Evolutionary conservation across 331 rosid species (phyloP), one percentile per base, ranked within the genome.

Genomic region (Quercus tomentella): DNA sequence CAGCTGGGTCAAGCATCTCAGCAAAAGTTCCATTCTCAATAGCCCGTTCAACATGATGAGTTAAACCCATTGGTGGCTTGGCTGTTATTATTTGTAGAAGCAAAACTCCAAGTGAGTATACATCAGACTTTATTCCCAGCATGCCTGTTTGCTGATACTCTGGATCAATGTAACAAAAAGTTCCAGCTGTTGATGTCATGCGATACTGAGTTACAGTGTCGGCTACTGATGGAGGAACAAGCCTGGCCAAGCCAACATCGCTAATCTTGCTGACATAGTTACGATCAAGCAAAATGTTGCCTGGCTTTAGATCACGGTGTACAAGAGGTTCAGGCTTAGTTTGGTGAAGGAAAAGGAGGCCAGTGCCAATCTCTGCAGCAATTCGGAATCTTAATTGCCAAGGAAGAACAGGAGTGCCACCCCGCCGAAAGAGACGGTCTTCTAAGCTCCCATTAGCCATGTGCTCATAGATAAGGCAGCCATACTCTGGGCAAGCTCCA

Each of bases 381-480:
- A 94, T 92, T 58, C 87, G 81, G 85, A 94, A 92, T 63, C 97
- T 74, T 73, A 90, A 70, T 62, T 90, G 96, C 98, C 97, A 94
- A 1, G 97, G 79, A 66, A 92, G 93, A 76, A 57, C 84, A 4
- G 86, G 86, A 16, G 83, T 23, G 41, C 82, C 84, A 6, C 88
- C 89, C 51, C 77, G 86, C 71, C 80, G 72, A 65, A 88, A 89
- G 66, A 90, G 97, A 56, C 97, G 80, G 70, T 94, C 97, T 10
- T 94, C 98, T 83, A 94, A 86, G 90, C 98, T 94, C 56, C 98
- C 97, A 10, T 87, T 87, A 15, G 87, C 90, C 98, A 94, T 89
- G 87, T 85, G 85, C 79, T 94, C 98, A 45, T 94, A 94, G 31
- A 92, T 97, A 69, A 92, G 84, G 82, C 98, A 94, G 8, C 97